Conservation (phyloP, 257 asterid genomes). For the Craterostigma plantagineum region DNA sequence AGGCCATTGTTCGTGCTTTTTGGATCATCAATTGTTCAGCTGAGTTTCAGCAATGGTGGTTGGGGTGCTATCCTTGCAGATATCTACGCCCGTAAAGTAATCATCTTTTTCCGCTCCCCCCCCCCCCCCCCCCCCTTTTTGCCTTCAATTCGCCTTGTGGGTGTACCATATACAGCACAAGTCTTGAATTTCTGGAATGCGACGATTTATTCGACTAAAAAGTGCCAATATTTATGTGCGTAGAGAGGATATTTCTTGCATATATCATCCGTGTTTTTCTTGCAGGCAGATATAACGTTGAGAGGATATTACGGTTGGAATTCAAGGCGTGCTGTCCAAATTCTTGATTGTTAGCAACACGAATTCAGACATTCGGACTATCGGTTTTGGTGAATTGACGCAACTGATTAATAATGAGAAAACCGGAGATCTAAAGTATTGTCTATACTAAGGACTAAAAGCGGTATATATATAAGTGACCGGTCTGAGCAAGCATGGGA, state of each 20-base stretch:
- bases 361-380: too few species aligned
- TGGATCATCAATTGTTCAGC: slow-evolving; percentile 91
- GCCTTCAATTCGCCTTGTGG: background rate
- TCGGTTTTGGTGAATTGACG: too few species aligned
- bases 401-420: too few species aligned
- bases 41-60: slow-evolving; percentile 87
- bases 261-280: slow-evolving; percentile 2
- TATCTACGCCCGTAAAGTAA: slow-evolving; percentile 78
- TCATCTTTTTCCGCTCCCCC: background rate
- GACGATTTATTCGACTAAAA: background rate
- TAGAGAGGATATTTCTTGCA: too few species aligned
- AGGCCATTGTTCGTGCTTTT: slow-evolving; percentile 79
- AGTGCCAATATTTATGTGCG: too few species aligned
- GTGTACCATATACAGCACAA: background rate
- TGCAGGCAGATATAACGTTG: slow-evolving; percentile 65
- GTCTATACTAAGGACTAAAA: too few species aligned
- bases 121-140: background rate
- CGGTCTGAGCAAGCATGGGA: too few species aligned
- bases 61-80: slow-evolving; percentile 95
- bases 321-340: slow-evolving; percentile 67
- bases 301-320: slow-evolving; percentile 95
- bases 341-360: too few species aligned
- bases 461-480: too few species aligned
- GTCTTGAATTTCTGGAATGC: background rate
- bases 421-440: too few species aligned